Percentiles rank a stretch among this genome's conserved stretches.
These are phyloP conservation scores for Rheum nobile DNA, from an alignment of 148 eudicot species.

Conservation along the genomic window DNA sequence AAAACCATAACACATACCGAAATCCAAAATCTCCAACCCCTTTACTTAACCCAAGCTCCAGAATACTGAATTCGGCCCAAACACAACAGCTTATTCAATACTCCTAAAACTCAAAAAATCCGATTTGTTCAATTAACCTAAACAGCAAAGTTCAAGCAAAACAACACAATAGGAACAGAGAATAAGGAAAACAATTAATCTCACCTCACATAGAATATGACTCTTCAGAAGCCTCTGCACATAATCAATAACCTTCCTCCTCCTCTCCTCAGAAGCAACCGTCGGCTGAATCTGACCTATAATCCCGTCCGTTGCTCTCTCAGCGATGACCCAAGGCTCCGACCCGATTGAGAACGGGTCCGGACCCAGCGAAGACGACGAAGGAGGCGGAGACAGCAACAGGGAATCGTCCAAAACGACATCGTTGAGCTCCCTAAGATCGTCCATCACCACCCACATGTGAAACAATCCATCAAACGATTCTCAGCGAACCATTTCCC, in stretches of 20 bases:
- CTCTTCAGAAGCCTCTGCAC: constrained; percentile 41
- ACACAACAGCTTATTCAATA: background rate
- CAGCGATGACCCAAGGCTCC: constrained; percentile 44
- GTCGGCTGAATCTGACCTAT: constrained; percentile 48
- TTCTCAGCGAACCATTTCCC: background rate
- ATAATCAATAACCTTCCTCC: constrained; percentile 50
- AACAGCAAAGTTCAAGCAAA: background rate
- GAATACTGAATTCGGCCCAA: background rate
- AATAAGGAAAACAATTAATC: background rate
- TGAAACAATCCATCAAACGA: constrained; percentile 5
- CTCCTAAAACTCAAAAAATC: background rate
- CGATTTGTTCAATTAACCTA: background rate
- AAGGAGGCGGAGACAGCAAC: constrained; percentile 17
- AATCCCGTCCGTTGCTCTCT: constrained; percentile 30
- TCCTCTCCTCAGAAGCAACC: constrained; percentile 43
- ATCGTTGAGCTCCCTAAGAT: constrained; percentile 33
- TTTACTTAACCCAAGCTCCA: background rate
- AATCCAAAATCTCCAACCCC: background rate
- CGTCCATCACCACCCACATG: constrained; percentile 27
- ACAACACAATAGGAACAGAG: background rate
- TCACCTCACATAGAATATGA: constrained; percentile 49
- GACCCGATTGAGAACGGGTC: constrained; percentile 11
- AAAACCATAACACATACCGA: background rate
- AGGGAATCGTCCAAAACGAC: constrained; percentile 27
- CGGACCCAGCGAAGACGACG: constrained; percentile 5